Evolutionary conservation across 768 basidiomycete species (phyloP), one percentile per base, ranked within the genome.

Genomic region (Boletellus sp.): DNA sequence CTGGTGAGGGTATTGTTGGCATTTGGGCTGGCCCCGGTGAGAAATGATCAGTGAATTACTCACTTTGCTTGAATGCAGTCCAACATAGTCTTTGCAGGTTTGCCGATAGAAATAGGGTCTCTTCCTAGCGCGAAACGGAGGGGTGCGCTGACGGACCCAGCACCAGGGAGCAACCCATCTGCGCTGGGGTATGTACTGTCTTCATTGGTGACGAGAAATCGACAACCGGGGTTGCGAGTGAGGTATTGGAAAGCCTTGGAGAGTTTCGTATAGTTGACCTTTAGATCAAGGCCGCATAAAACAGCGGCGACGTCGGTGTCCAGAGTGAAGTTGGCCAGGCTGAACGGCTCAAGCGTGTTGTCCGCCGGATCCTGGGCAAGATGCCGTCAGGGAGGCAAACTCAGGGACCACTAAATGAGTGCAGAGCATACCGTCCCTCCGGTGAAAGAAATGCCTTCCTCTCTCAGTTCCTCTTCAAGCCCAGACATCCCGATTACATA

Each of bases 401-500:
- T n/a, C n/a, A n/a, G 13, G 38, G 19, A 41, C 16, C 15, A 23
- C 31, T 50, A 3, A 40, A 42, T 15, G 36, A 28, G 36, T 45
- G 28, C 38, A 34, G 16, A 9, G 63, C 85, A 61, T 63, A 94
- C 94, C 44, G 90, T 90, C 57, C 95, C 95, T 33, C 96, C 95
- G 43, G 83, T 67, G 65, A 79, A 83, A 15, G 76, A 61, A 50
- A 97, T 78, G 16, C 93, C 95, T 62, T 97, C 94, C 35, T 85
- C 81, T n/a, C 73, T 76, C 52, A 99, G 74, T 69, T 99, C 95
- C 59, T 98, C 90, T 70, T 98, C 95, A 26, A 99, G 70, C 0
- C 95, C 96, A 28, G 74, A 67, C 82, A 90, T 87, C 11, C 95
- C 95, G 53, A 99, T 87, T 15, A 98, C 94, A 71, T 94, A 99